Conservation (phyloP, 2,329 filamentous ascomycete genomes). For the Scortechinia acanthostroma region DNA sequence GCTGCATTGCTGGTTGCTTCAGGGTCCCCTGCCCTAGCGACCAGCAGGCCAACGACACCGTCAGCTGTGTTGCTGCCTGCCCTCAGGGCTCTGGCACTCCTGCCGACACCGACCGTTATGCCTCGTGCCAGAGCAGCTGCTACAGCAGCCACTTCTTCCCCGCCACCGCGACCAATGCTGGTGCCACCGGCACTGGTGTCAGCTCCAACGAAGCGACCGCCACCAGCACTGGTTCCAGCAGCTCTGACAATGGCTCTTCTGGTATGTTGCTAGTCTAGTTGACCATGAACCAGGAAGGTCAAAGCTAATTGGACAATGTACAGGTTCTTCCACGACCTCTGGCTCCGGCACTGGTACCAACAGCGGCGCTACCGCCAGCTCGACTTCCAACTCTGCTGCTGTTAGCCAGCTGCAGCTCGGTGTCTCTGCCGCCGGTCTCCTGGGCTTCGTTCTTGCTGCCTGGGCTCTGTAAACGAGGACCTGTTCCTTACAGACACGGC, state of each 20-base stretch:
- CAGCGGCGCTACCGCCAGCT: neutral
- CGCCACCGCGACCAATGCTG: neutral
- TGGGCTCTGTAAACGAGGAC: neutral
- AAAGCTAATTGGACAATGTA: too few relatives aligned
- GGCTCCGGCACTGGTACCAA: neutral
- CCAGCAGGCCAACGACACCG: neutral
- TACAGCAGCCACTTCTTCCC: neutral
- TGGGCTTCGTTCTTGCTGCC: neutral
- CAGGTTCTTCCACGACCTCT: neutral
- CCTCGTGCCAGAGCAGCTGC: neutral
- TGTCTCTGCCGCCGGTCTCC: neutral
- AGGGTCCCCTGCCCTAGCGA: neutral
- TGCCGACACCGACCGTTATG: neutral
- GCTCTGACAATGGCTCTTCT: too few relatives aligned
- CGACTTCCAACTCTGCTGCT: neutral
- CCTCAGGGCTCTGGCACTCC: neutral
- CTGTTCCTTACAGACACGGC: too few relatives aligned
- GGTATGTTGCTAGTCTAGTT: too few relatives aligned
- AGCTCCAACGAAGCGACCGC: neutral
- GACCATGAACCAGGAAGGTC: too few relatives aligned
- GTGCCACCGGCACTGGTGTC: too few relatives aligned
- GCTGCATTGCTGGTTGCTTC: neutral
- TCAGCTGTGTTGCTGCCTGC: neutral
- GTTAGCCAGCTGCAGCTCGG: neutral
- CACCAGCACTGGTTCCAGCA: neutral